These are phyloP conservation scores for Leucocoprinus birnbaumii DNA, from an alignment of 768 basidiomycete genomes.

Conservation along the genomic window DNA sequence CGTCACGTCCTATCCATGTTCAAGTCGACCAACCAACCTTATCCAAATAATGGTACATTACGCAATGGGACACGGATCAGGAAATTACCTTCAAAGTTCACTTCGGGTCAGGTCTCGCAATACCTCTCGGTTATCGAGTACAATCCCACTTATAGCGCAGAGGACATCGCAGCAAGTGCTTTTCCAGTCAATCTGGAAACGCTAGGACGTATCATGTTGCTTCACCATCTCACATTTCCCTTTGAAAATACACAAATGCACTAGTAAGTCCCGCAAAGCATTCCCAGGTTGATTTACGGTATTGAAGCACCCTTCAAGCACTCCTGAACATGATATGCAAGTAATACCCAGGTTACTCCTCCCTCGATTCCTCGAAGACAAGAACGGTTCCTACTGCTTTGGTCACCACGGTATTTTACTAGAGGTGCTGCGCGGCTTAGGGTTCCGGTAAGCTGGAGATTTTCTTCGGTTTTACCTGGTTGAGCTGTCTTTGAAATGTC, in stretches of 20 bases:
- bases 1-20: too few species aligned
- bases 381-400: conserved; percentile 27
- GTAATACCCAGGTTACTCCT: conserved; percentile 21
- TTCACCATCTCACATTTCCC: conserved; percentile 29
- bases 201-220: conserved; percentile 21
- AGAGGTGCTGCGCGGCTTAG: conserved; percentile 25
- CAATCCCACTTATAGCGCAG: conserved; percentile 13
- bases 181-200: conserved; percentile 25
- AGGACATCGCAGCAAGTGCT: conserved; percentile 14
- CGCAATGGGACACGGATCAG: conserved; percentile 22
- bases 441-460: conserved; percentile 20
- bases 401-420: conserved; percentile 24
- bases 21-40: background rate
- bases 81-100: conserved; percentile 20
- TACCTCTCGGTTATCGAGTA: conserved; percentile 24
- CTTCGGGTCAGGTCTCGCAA: conserved; percentile 17
- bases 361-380: conserved; percentile 18
- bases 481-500: too few species aligned
- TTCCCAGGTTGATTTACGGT: too few species aligned
- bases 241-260: conserved; percentile 37
- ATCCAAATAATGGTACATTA: conserved; percentile 13
- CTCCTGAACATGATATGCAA: conserved; percentile 22
- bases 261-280: conserved; percentile 27
- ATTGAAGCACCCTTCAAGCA: conserved; percentile 8
- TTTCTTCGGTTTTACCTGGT: too few species aligned